These are phyloP conservation scores for Podospora australis DNA, from an alignment of 495 filamentous ascomycete species.

Conservation along the genomic window DNA sequence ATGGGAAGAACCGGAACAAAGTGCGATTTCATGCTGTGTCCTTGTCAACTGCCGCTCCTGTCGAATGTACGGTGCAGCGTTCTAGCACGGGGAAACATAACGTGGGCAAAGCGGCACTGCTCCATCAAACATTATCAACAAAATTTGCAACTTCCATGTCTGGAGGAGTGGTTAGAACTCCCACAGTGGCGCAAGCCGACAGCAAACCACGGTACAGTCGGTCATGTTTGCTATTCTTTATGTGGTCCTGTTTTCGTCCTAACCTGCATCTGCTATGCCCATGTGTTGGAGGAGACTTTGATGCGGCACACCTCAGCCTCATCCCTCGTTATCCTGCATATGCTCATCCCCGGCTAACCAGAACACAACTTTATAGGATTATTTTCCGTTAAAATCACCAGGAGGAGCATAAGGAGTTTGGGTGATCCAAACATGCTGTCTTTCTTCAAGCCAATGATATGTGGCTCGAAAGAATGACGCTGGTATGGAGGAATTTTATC, in stretches of 20 bases:
- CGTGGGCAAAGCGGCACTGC: slow-evolving; percentile 9
- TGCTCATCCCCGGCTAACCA: no score
- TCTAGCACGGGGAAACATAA: no score
- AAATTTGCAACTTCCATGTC: no score
- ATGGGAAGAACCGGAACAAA: not conserved
- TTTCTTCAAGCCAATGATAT: no score
- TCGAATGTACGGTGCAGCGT: slow-evolving; percentile 1
- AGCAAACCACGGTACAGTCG: not conserved
- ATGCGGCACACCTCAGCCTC: not conserved
- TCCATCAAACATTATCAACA: not conserved
- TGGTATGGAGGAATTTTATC: no score
- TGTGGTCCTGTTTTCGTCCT: no score
- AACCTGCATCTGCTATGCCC: not conserved
- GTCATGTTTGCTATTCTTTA: no score
- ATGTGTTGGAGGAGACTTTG: not conserved
- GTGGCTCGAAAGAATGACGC: no score
- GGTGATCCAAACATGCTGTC: no score
- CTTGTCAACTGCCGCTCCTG: slow-evolving; percentile 13
- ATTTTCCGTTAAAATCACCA: no score
- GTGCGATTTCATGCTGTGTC: slow-evolving; percentile 8
- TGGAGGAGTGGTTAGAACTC: not conserved
- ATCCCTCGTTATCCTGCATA: not conserved
- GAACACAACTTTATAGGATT: no score
- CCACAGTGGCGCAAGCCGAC: not conserved
- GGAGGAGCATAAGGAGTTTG: no score